Conservation (phyloP, 2,329 filamentous ascomycete genomes). For the Chalara sp. region DNA sequence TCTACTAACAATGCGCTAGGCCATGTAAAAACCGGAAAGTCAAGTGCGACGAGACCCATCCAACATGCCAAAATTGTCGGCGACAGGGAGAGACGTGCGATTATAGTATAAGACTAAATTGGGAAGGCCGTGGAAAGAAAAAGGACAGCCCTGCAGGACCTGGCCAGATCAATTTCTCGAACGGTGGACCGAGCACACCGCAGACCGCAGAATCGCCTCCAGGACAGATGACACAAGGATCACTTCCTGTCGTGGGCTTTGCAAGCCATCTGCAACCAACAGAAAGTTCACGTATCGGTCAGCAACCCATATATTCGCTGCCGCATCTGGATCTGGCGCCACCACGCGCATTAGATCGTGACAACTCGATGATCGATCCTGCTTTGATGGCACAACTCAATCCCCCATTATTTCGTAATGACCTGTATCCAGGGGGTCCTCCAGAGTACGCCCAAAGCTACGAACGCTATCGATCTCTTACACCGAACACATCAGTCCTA, state of each 20-base stretch:
- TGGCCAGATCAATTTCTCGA: conserved; percentile 11
- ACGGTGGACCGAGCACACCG: conserved; percentile 3
- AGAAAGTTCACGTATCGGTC: too few relatives aligned
- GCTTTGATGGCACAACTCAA: conserved; percentile 5
- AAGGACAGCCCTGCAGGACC: conserved; percentile 26
- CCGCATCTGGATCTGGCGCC: background rate
- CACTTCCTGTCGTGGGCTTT: too few relatives aligned
- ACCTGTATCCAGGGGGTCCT: background rate
- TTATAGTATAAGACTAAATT: conserved; percentile 75
- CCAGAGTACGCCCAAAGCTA: conserved; percentile 17
- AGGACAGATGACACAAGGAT: too few relatives aligned
- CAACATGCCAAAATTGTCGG: conserved; percentile 65
- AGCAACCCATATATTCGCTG: too few relatives aligned
- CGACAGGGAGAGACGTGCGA: conserved; percentile 69
- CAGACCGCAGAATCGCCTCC: too few relatives aligned
- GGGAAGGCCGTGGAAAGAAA: conserved; percentile 65
- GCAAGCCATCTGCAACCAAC: too few relatives aligned
- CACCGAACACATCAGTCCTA: conserved; percentile 4
- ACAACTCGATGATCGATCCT: conserved; percentile 15
- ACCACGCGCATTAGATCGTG: background rate
- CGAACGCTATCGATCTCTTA: conserved; percentile 14
- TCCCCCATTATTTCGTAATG: background rate
- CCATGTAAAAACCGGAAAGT: conserved; percentile 74
- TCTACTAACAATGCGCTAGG: conserved; percentile 36
- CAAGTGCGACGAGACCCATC: conserved; percentile 76